These are phyloP conservation scores for Teunomyces panamensis DNA, from an alignment of 805 yeast species.

Conservation along the genomic window DNA sequence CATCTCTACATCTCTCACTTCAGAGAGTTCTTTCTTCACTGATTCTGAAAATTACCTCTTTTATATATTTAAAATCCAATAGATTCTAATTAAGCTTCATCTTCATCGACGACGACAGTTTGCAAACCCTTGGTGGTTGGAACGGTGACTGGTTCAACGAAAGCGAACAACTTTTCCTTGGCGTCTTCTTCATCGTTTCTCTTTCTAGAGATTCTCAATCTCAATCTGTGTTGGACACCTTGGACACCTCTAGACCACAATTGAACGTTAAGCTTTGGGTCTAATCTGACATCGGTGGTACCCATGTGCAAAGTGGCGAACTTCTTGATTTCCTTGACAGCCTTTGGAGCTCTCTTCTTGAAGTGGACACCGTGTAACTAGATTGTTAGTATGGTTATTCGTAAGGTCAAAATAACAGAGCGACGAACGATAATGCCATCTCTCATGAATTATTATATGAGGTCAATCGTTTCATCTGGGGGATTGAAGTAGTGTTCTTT, in stretches of 20 bases:
- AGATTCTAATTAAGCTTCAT: slow-evolving; percentile 42
- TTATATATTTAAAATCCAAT: slow-evolving; percentile 5
- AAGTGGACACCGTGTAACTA: slow-evolving; percentile 97
- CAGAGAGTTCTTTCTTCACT: neutral
- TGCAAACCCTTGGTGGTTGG: slow-evolving; percentile 95
- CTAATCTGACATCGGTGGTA: slow-evolving; percentile 97
- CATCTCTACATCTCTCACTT: neutral
- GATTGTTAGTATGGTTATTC: slow-evolving; percentile 39
- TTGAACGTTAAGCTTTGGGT: slow-evolving; percentile 97
- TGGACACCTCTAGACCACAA: slow-evolving; percentile 99
- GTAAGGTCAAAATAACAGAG: neutral
- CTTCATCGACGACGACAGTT: slow-evolving; percentile 94
- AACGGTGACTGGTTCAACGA: slow-evolving; percentile 95
- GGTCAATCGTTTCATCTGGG: neutral
- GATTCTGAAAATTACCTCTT: slow-evolving; percentile 2
- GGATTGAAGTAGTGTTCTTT: neutral
- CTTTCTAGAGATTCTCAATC: slow-evolving; percentile 98
- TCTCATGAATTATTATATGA: neutral
- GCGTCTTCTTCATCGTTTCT: slow-evolving; percentile 99
- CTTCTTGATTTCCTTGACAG: slow-evolving; percentile 98
- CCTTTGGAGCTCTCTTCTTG: slow-evolving; percentile 99
- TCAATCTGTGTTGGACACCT: slow-evolving; percentile 97
- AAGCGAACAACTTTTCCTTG: slow-evolving; percentile 94
- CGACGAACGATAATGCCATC: slow-evolving; percentile 2
- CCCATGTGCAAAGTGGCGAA: slow-evolving; percentile 99